Conservation (phyloP, 2,329 filamentous ascomycete species). For the Xylariaceae sp. region DNA sequence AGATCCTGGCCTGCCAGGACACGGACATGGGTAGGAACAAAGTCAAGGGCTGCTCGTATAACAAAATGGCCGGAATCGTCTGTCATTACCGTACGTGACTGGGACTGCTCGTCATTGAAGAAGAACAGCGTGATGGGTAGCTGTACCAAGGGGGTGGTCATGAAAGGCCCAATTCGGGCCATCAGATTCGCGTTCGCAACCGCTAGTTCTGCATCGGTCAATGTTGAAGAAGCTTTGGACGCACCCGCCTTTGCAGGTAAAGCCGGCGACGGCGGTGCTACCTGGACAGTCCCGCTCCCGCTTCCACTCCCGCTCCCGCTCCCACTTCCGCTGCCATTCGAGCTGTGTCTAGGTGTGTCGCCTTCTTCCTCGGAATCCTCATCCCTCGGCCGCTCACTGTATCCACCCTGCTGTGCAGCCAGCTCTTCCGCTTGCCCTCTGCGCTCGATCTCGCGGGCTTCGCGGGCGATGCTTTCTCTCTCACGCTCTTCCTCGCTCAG, state of each 20-base stretch:
- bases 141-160: conserved; percentile 74
- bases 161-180: conserved; percentile 80
- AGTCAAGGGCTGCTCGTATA: conserved; percentile 74
- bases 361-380: conserved; percentile 39
- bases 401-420: conserved; percentile 63
- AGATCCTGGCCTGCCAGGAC: conserved; percentile 82
- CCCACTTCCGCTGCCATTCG: conserved; percentile 15
- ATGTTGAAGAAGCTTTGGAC: conserved; percentile 40
- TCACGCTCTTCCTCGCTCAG: conserved; percentile 47
- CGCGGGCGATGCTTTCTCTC: conserved; percentile 62
- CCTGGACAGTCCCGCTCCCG: conserved; percentile 20
- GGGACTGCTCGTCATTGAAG: conserved; percentile 78
- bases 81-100: conserved; percentile 78
- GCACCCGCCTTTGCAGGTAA: conserved; percentile 34
- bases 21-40: conserved; percentile 82
- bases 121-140: conserved; percentile 89
- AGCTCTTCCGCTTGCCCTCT: conserved; percentile 67
- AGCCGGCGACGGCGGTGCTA: conserved; percentile 40
- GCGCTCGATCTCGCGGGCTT: conserved; percentile 72
- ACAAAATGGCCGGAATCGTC: conserved; percentile 87
- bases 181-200: conserved; percentile 83
- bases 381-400: conserved; percentile 59
- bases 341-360: conserved; percentile 22
- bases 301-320: conserved; percentile 15
- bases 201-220: conserved; percentile 70